Conservation (phyloP, 129 eudicot genomes). For the Dittrichia graveolens region DNA sequence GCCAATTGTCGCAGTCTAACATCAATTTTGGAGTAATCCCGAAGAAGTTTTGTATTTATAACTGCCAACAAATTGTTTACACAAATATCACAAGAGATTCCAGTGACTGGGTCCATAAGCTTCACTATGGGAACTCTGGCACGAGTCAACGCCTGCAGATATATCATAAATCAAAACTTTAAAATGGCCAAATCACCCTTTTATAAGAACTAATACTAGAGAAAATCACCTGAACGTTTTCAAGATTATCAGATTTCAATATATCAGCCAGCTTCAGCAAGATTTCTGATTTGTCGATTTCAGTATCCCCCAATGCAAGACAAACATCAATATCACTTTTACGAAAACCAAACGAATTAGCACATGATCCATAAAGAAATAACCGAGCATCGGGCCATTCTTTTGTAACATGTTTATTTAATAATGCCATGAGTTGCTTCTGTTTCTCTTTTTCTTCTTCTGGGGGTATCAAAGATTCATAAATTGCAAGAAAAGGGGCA, state of each 20-base stretch:
- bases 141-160: slow-evolving; percentile 72
- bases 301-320: slow-evolving; percentile 64
- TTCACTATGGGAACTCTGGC: slow-evolving; percentile 98
- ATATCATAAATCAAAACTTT: slow-evolving; percentile 13
- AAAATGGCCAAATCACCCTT: neutral
- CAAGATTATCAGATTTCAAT: slow-evolving; percentile 72
- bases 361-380: slow-evolving; percentile 91
- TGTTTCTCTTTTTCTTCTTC: slow-evolving; percentile 91
- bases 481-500: slow-evolving; percentile 59
- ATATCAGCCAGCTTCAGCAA: slow-evolving; percentile 86
- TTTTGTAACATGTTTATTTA: slow-evolving; percentile 69
- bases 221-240: slow-evolving; percentile 80
- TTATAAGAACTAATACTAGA: neutral
- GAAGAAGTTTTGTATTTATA: slow-evolving; percentile 82
- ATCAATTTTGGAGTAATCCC: slow-evolving; percentile 85
- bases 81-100: slow-evolving; percentile 88
- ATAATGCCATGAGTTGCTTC: slow-evolving; percentile 59
- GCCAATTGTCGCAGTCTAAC: slow-evolving; percentile 82
- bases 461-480: slow-evolving; percentile 73
- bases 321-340: slow-evolving; percentile 97
- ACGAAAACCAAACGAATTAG: slow-evolving; percentile 83
- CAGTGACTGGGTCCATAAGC: slow-evolving; percentile 93
- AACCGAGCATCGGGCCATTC: slow-evolving; percentile 93
- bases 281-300: slow-evolving; percentile 65
- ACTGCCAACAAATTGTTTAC: slow-evolving; percentile 93